Percentiles rank a stretch among this genome's conserved stretches.
These are phyloP conservation scores for Oenanthe sinensis DNA, from an alignment of 129 eudicot species.

Conservation along the genomic window DNA sequence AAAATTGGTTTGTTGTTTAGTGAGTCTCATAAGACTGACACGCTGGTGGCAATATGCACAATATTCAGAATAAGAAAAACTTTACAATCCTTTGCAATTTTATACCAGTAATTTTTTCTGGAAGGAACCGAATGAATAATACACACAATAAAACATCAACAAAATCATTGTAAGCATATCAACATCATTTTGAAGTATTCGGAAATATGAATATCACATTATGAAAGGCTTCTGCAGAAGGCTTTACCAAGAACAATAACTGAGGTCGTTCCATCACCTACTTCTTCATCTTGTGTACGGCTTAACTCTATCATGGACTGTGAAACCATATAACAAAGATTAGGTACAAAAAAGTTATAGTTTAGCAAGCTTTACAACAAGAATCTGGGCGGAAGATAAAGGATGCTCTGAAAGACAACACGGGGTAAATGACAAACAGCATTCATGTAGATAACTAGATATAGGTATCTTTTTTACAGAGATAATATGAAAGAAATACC, in stretches of 20 bases:
- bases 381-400: background rate
- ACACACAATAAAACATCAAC: no score
- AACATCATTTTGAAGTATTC: no score
- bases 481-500: conserved; percentile 29
- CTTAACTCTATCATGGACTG: conserved; percentile 99
- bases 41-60: no score
- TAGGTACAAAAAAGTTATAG: background rate
- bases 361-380: background rate
- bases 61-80: no score
- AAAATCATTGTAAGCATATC: no score
- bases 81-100: no score
- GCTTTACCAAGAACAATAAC: conserved; percentile 85
- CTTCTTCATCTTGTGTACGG: conserved; percentile 97
- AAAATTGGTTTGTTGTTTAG: no score
- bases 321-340: background rate
- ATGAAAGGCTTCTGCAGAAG: background rate
- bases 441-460: background rate
- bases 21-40: no score
- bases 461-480: background rate
- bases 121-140: no score
- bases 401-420: background rate
- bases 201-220: no score
- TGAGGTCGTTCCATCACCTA: conserved; percentile 97
- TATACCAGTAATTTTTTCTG: no score
- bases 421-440: background rate